Evolutionary conservation across 306 rosid genomes (phyloP), one percentile per base, ranked within the genome.

Genomic region (Vicia villosa): DNA sequence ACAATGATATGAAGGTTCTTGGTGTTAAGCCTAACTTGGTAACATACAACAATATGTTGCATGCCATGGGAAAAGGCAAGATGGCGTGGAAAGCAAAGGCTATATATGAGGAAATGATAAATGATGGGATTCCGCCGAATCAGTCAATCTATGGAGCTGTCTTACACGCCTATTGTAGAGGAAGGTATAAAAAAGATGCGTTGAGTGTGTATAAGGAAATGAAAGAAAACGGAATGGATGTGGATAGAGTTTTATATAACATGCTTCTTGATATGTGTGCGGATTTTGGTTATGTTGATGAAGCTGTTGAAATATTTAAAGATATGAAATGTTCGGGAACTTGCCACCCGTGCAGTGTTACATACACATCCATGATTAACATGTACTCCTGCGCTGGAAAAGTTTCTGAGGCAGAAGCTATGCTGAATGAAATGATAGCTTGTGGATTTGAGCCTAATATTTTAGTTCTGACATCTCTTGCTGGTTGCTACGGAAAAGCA

Each of bases 1-100:
- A 83, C 61, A 85, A 82, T 77, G 98, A 93, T 71, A 93, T 93
- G 97, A 16, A 16, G 20, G 22, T 47, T 47, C 20, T 47, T 47
- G 22, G 54, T 47, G 54, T 15, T 46, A 46, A 46, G 21, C 20
- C 52, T 6, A 15, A 15, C 52, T 0, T 46, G 21, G 10, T 0
- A 8, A 15, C 10, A 46, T 46, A 46, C 52, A 46, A 15, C 3
- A 15, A 46, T 46, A 6, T 46, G 21, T 46, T 46, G 21, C 9
- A 16, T 47, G 54, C 21, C 9, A 46, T 46, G 52, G 52, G 22
- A 16, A 16, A 10, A 47, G 22, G 5, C 21, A 47, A 47, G 54
- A 47, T 19, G 12, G 22, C 22, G 6, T 7, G 54, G 11, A 8
- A 47, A 16, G 54, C 21, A 2, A 47, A 16, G 22, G 54, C 12